Base-by-base conservation (phyloP, 176 grass and related monocot species). In the Zea luxurians region DNA sequence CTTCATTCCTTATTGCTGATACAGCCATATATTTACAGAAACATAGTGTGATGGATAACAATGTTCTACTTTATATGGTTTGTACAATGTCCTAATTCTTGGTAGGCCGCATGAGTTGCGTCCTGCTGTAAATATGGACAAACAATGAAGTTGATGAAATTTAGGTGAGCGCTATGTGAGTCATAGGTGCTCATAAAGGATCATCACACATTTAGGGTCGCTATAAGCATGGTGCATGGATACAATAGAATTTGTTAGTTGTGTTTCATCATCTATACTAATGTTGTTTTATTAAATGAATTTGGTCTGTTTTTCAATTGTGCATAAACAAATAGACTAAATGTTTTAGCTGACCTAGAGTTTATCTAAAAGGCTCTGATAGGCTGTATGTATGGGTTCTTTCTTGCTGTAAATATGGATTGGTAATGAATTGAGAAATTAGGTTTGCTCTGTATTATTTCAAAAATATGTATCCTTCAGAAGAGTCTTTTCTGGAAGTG, bases 101-200 rank as follows among this genome's bases (percentile, higher is more conserved):
- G 75, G 80, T 36, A 74, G 75, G 61, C 45, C 0, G 15, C 53
- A 53, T 83, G 45, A 83, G 86, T 63, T 79, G 86, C 3, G 1
- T 53, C 70, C 45, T 79, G 80, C 75, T 83, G 80, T 88, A 88
- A 88, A 87, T 78, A 68, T 88, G 86, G 86, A 63, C 86, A 79
- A 3, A 83, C 8, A 88, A 11, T 79, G 10, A 69, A 20, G 10
- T 62, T 79, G 80, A 88, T 83, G 69, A 53, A 45, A 83, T 88
- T 83, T 79, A 79, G 69, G 20, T 88, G 80, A 46, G 69, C 70
- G 53, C 52, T 48, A 36, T 21, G 7, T 38, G 43, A 88, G 68
- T 79, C 4, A 13, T 20, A 66, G 61, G 16, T 77, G 61, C 86
- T 78, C 74, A 78, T 45, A 74, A 83, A 83, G 75, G 52, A 74